Evolutionary conservation across 345 rosid genomes (phyloP).

Genomic region (Pelargonium nanum): DNA sequence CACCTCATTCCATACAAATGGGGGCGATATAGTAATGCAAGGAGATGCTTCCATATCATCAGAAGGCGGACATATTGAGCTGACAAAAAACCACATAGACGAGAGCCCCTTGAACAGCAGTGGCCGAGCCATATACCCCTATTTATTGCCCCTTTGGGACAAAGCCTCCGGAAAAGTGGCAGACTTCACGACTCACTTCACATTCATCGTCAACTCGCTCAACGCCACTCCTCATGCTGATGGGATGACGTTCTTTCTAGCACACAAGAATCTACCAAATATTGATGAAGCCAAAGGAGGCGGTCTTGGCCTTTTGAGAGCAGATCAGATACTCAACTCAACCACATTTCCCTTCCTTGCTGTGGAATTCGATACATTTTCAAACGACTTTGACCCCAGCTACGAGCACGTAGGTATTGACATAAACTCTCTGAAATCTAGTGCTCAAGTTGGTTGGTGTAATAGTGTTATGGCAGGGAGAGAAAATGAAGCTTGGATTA

Average conservation of each 20-base stretch:
- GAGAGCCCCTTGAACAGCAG: background rate
- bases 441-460: background rate
- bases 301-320: slow-evolving; percentile 3
- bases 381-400: slow-evolving; percentile 1
- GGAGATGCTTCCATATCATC: no score
- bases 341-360: slow-evolving; percentile 1
- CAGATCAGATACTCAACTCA: background rate
- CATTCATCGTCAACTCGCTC: background rate
- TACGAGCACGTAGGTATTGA: slow-evolving; percentile 3
- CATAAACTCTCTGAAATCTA: background rate
- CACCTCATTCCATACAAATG: no score
- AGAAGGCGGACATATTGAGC: no score
- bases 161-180: slow-evolving; percentile 3
- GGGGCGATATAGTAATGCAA: no score
- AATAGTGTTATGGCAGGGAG: no score
- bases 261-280: background rate
- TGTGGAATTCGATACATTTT: slow-evolving; percentile 11
- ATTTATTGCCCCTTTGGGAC: slow-evolving; percentile 13
- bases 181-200: slow-evolving; percentile 8
- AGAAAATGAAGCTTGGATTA: no score
- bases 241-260: slow-evolving; percentile 14
- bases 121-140: slow-evolving; percentile 4
- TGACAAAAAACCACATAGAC: no score
- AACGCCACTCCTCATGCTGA: background rate
- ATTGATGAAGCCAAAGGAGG: background rate